Conservation (phyloP, 2,329 filamentous ascomycete species). For the Trichoderma atrobrunneum region DNA sequence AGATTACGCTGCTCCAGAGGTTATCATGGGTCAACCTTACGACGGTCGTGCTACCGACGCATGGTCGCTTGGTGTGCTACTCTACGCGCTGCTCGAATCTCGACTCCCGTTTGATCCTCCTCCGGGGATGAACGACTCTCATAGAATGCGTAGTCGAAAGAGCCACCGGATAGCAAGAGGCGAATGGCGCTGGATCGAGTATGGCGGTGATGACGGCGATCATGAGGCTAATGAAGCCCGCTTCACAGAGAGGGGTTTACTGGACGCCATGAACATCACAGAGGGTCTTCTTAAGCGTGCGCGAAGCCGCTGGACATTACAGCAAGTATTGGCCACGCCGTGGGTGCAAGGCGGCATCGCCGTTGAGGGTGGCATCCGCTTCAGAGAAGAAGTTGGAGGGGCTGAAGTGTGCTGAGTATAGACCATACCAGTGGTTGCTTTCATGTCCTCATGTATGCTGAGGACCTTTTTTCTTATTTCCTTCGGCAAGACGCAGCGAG, state of each 20-base stretch:
- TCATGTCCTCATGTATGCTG: neutral
- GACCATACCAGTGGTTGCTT: neutral
- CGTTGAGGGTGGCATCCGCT: constrained; percentile 60
- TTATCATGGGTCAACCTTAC: constrained; percentile 92
- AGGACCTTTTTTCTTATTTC: neutral
- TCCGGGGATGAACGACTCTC: constrained; percentile 73
- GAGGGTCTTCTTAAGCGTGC: constrained; percentile 82
- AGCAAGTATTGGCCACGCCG: constrained; percentile 65
- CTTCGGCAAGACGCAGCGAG: neutral
- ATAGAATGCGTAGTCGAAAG: constrained; percentile 74
- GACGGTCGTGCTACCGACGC: constrained; percentile 89
- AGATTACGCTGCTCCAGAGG: constrained; percentile 95
- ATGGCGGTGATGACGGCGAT: constrained; percentile 78
- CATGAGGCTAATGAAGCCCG: constrained; percentile 67
- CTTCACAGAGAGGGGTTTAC: constrained; percentile 62
- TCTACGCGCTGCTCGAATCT: constrained; percentile 93
- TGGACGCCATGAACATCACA: constrained; percentile 76
- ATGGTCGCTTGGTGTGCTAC: constrained; percentile 89
- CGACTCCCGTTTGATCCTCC: constrained; percentile 88
- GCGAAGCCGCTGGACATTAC: constrained; percentile 71
- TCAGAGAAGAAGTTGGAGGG: constrained; percentile 58
- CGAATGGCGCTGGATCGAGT: constrained; percentile 93
- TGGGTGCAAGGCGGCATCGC: constrained; percentile 77
- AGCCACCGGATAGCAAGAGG: constrained; percentile 93
- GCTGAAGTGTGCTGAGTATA: constrained; percentile 45